Conservation (phyloP, 495 filamentous ascomycete species). For the Trichoderma parareesei region DNA sequence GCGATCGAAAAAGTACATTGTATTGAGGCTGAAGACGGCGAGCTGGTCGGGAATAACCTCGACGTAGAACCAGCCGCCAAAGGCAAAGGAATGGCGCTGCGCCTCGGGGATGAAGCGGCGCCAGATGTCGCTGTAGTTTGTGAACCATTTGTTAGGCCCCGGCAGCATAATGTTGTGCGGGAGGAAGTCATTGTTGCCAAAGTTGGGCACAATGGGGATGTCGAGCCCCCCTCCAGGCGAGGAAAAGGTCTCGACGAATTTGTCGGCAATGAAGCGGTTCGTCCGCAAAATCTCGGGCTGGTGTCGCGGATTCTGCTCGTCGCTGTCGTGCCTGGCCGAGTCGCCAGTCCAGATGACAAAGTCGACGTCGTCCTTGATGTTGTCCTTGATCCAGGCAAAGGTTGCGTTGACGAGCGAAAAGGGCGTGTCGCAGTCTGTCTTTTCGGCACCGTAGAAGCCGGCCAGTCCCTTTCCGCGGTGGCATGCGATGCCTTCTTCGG, state of each 20-base stretch:
- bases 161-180: constrained; percentile 88
- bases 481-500: constrained; percentile 59
- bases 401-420: constrained; percentile 75
- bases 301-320: constrained; percentile 72
- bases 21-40: constrained; percentile 92
- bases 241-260: constrained; percentile 68
- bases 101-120: constrained; percentile 80
- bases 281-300: constrained; percentile 62
- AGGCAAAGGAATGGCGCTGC: constrained; percentile 84
- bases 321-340: constrained; percentile 89
- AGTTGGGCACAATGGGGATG: constrained; percentile 79
- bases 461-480: constrained; percentile 71
- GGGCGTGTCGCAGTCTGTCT: constrained; percentile 82
- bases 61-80: constrained; percentile 87
- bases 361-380: constrained; percentile 77
- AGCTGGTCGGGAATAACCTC: constrained; percentile 85
- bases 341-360: constrained; percentile 98
- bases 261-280: constrained; percentile 66
- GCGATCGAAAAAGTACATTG: constrained; percentile 88
- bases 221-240: constrained; percentile 44
- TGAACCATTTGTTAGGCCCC: constrained; percentile 81
- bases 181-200: constrained; percentile 96
- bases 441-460: constrained; percentile 75
- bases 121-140: constrained; percentile 68
- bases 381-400: constrained; percentile 81